A percentile compares a stretch with the other conserved stretches of the same genome.
phyloP scores from a whole-genome alignment of 2,329 filamentous ascomycete species.

The Ramichloridium luteum region DNA sequence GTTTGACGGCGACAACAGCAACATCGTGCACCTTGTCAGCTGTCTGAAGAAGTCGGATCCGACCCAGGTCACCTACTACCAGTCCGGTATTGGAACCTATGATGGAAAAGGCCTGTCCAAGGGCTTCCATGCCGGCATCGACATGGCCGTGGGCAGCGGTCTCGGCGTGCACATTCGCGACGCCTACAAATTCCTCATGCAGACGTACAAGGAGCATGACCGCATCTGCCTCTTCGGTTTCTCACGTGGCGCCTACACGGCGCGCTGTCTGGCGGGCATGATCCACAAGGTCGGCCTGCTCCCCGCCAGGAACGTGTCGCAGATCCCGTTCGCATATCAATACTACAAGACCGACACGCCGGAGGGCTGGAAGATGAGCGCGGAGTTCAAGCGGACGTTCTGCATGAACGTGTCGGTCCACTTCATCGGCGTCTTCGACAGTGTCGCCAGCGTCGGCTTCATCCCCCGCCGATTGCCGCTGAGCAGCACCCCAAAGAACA shows the following conservation, averaged over 20 bases:
- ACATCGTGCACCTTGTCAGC: constrained; percentile 33
- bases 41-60: constrained; percentile 33
- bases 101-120: constrained; percentile 28
- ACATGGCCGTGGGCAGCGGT: constrained; percentile 34
- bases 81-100: constrained; percentile 33
- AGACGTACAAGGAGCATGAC: constrained; percentile 36
- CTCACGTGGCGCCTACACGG: constrained; percentile 39
- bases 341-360: constrained; percentile 32
- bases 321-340: constrained; percentile 33
- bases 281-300: constrained; percentile 31
- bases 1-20: constrained; percentile 34
- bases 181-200: constrained; percentile 36
- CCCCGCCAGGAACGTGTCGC: constrained; percentile 24
- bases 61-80: constrained; percentile 20
- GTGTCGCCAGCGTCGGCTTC: constrained; percentile 33
- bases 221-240: constrained; percentile 40
- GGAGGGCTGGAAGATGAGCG: constrained; percentile 30
- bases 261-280: constrained; percentile 37
- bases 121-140: constrained; percentile 29
- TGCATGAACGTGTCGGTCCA: constrained; percentile 32
- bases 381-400: constrained; percentile 35
- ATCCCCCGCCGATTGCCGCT: constrained; percentile 29
- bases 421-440: constrained; percentile 34
- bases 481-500: constrained; percentile 27
- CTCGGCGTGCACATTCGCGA: constrained; percentile 32